Evolutionary conservation across 345 rosid species (phyloP).

Genomic region (Turnera subulata): DNA sequence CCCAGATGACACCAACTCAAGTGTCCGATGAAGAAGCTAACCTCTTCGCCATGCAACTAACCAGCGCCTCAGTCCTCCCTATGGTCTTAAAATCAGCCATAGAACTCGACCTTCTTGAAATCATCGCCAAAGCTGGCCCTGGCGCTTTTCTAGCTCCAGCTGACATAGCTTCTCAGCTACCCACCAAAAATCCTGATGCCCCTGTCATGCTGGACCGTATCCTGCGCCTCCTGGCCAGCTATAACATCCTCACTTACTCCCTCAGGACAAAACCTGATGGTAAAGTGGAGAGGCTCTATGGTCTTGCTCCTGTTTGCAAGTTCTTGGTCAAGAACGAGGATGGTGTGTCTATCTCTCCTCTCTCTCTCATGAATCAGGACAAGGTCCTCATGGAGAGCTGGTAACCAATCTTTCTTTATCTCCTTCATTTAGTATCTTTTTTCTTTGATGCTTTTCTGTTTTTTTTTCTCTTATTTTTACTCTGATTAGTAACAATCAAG

Average conservation of each 20-base stretch:
- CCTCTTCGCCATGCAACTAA: conserved; percentile 68
- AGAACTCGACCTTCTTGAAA: conserved; percentile 83
- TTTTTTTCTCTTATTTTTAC: no score
- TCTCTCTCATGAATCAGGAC: conserved; percentile 82
- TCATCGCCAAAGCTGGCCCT: conserved; percentile 58
- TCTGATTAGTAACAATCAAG: no score
- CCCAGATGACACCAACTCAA: conserved; percentile 65
- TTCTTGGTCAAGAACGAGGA: conserved; percentile 73
- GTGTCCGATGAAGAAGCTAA: conserved; percentile 71
- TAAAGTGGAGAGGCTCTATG: conserved; percentile 53
- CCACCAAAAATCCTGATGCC: conserved; percentile 72
- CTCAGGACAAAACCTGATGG: conserved; percentile 37
- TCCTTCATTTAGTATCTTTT: background rate
- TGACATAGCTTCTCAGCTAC: conserved; percentile 63
- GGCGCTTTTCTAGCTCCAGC: conserved; percentile 52
- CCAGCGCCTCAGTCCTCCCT: conserved; percentile 72
- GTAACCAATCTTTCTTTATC: conserved; percentile 20
- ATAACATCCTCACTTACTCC: conserved; percentile 57
- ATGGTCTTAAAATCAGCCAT: conserved; percentile 86
- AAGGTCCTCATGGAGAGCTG: conserved; percentile 95
- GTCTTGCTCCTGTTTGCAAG: conserved; percentile 79
- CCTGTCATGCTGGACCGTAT: conserved; percentile 74
- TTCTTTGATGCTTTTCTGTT: no score
- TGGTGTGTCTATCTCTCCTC: conserved; percentile 68
- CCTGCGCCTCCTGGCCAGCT: conserved; percentile 62